phyloP scores from a whole-genome alignment of 441 rosid genomes.

The Euphorbia corollata region DNA sequence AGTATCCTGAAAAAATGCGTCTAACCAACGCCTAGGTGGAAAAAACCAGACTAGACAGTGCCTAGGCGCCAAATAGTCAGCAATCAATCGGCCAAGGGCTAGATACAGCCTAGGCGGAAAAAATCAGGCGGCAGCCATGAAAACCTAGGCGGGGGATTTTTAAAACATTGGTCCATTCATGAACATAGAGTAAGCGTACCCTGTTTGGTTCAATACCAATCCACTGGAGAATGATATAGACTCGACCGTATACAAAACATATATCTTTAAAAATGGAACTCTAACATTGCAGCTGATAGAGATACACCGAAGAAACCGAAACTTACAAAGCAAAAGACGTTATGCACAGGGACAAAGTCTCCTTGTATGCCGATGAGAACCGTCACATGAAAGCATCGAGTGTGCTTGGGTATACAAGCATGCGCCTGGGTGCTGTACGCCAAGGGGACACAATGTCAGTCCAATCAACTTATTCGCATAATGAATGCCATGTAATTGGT shows the following conservation, averaged over 20 bases:
- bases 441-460: not conserved
- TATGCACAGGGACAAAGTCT: conserved; percentile 92
- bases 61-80: no score
- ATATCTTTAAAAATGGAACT: not conserved
- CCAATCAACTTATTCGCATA: no score
- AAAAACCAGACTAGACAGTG: no score
- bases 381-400: conserved; percentile 79
- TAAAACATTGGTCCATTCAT: not conserved
- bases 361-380: conserved; percentile 69
- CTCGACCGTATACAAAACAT: no score
- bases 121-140: no score
- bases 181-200: not conserved
- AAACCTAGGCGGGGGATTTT: no score
- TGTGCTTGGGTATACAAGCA: conserved; percentile 75
- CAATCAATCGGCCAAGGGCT: no score
- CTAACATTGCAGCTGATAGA: not conserved
- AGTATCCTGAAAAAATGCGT: no score
- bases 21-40: no score
- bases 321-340: conserved; percentile 26
- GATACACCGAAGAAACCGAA: conserved; percentile 3
- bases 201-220: not conserved
- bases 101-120: no score
- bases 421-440: conserved; percentile 72
- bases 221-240: not conserved
- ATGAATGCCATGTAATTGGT: not conserved